These are phyloP conservation scores for Saccharum spontaneum DNA, from an alignment of 176 grass and related monocot genomes.

Conservation along the genomic window DNA sequence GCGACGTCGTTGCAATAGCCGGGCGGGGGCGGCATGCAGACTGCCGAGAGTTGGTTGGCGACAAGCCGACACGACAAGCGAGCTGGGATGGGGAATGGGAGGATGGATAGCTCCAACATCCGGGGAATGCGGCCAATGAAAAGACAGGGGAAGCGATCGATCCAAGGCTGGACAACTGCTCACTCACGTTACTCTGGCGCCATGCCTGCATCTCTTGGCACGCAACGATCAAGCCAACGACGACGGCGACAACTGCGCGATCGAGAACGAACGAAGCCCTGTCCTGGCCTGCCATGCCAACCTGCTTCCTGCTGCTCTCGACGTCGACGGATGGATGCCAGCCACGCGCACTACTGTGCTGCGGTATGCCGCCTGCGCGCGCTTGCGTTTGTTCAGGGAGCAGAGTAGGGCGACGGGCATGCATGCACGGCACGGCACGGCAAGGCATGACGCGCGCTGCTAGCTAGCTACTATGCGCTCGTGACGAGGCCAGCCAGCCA, in stretches of 20 bases:
- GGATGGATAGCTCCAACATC: constrained; percentile 34
- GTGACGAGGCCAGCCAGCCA: background rate
- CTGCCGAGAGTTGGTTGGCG: background rate
- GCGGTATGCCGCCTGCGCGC: too few species aligned
- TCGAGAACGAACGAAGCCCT: background rate
- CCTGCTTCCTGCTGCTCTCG: too few species aligned
- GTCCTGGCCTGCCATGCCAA: too few species aligned
- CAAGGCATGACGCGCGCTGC: background rate
- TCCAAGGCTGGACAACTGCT: constrained; percentile 12
- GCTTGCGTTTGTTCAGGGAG: background rate
- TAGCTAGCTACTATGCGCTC: background rate
- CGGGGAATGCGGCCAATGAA: constrained; percentile 43
- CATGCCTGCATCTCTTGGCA: background rate
- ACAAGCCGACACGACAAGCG: too few species aligned
- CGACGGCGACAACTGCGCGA: background rate
- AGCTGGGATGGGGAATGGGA: background rate
- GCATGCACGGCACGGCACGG: too few species aligned
- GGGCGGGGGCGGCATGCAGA: too few species aligned
- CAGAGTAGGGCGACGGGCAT: too few species aligned
- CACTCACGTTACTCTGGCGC: constrained; percentile 38
- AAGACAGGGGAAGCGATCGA: background rate
- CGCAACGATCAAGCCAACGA: background rate
- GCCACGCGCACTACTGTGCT: too few species aligned
- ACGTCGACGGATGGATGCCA: background rate
- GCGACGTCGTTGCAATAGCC: too few species aligned